Conservation (phyloP, 228 moss, liverwort and hornwort genomes). For the Sphagnum fallax region DNA sequence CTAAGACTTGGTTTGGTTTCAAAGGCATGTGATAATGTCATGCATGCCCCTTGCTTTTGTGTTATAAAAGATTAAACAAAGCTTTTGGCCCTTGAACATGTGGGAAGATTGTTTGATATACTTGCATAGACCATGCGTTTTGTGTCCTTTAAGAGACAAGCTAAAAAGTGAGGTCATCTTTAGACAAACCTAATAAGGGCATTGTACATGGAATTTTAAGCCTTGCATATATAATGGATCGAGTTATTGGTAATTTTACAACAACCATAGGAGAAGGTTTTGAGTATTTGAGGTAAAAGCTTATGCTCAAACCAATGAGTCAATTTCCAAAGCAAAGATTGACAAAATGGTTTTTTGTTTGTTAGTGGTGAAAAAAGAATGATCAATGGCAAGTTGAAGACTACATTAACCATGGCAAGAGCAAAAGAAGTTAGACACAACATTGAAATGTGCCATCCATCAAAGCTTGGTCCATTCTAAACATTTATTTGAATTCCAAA, state of each 20-base stretch:
- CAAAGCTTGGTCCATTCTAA: conserved; percentile 63
- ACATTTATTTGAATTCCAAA: too few relatives aligned
- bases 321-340: not conserved
- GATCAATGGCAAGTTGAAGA: conserved; percentile 55
- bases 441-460: conserved; percentile 67
- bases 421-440: conserved; percentile 65
- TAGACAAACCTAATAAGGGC: conserved; percentile 16
- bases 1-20: not conserved
- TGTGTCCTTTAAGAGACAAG: conserved; percentile 39
- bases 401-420: conserved; percentile 58
- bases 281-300: too few relatives aligned
- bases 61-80: conserved; percentile 47
- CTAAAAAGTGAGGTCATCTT: conserved; percentile 20
- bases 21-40: not conserved
- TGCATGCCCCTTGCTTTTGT: not conserved
- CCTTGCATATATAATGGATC: too few relatives aligned
- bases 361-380: conserved; percentile 22
- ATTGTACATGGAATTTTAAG: too few relatives aligned
- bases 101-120: conserved; percentile 47
- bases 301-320: too few relatives aligned
- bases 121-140: conserved; percentile 48
- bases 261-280: too few relatives aligned
- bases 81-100: conserved; percentile 40
- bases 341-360: not conserved
- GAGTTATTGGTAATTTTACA: too few relatives aligned